Evolutionary conservation across 1,284 basidiomycete species (phyloP).

Genomic region (Anthracocystis walkeri): DNA sequence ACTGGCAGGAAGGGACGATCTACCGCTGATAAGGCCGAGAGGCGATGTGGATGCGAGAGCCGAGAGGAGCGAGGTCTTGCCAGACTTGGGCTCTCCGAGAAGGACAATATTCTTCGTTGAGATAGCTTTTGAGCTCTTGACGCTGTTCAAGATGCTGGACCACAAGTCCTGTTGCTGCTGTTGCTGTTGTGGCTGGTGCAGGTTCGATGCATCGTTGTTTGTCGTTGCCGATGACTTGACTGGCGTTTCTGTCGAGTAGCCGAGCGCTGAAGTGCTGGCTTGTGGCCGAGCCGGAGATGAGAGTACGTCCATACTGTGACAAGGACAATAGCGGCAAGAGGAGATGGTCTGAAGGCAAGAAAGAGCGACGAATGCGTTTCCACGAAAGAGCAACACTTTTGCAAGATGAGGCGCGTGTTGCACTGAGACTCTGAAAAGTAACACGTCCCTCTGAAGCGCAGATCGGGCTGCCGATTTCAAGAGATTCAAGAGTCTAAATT

Average conservation of each 20-base stretch:
- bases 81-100: constrained; percentile 78
- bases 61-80: constrained; percentile 80
- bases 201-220: constrained; percentile 4
- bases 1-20: constrained; percentile 1
- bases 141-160: constrained; percentile 89
- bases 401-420: constrained; percentile 11
- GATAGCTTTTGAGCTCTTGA: constrained; percentile 84
- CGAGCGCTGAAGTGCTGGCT: constrained; percentile 7
- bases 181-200: background rate
- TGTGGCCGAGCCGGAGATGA: constrained; percentile 22
- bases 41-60: constrained; percentile 73
- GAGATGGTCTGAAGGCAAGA: constrained; percentile 2
- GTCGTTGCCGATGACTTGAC: constrained; percentile 13
- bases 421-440: constrained; percentile 8
- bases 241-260: constrained; percentile 17
- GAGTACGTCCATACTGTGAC: constrained; percentile 13
- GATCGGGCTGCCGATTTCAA: background rate
- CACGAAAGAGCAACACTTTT: constrained; percentile 14
- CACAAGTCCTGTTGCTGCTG: constrained; percentile 76
- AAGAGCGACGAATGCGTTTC: background rate
- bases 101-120: constrained; percentile 86
- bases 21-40: constrained; percentile 41
- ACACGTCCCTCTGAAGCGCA: background rate
- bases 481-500: background rate
- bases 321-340: background rate